A percentile compares a stretch with the other conserved stretches of the same genome.
phyloP scores from a whole-genome alignment of 352 stramenopile species.

The Globisporangium recalcitrans region DNA sequence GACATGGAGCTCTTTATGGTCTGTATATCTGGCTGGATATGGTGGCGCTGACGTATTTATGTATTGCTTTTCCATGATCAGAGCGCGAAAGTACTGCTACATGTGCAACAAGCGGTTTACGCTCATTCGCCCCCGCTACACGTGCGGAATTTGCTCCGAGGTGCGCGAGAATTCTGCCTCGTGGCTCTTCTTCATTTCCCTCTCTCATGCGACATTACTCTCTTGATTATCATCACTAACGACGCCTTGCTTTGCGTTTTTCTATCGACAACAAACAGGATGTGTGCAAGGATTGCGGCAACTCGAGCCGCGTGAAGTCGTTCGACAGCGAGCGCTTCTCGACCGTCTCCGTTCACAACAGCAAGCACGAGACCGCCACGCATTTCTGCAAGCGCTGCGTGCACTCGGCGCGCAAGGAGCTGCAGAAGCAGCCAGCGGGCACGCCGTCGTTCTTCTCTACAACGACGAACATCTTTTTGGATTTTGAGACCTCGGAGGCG shows the following conservation, averaged over 20 bases:
- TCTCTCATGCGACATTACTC: neutral
- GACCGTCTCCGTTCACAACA: slow-evolving; percentile 19
- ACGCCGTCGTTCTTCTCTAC: slow-evolving; percentile 27
- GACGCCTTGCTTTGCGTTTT: neutral
- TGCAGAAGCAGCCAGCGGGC: slow-evolving; percentile 24
- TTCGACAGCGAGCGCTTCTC: slow-evolving; percentile 42
- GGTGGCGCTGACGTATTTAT: slow-evolving; percentile 3
- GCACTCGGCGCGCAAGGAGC: slow-evolving; percentile 33
- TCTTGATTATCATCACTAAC: neutral
- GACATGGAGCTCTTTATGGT: neutral
- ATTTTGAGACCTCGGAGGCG: slow-evolving; percentile 23
- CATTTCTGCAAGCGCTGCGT: slow-evolving; percentile 64
- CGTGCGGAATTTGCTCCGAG: slow-evolving; percentile 66
- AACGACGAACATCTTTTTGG: slow-evolving; percentile 26
- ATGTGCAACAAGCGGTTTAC: slow-evolving; percentile 78
- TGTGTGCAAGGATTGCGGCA: slow-evolving; percentile 65
- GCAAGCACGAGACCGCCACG: slow-evolving; percentile 28
- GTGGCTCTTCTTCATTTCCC: neutral
- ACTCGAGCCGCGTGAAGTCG: slow-evolving; percentile 42
- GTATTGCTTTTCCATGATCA: slow-evolving; percentile 11
- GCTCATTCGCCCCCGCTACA: slow-evolving; percentile 45
- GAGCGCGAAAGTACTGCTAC: slow-evolving; percentile 55
- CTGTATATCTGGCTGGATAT: neutral
- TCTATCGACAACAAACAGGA: slow-evolving; percentile 20
- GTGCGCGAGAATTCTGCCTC: slow-evolving; percentile 16